Percentiles rank a stretch among this genome's conserved stretches.
phyloP scores from a whole-genome alignment of 768 basidiomycete species.

The Lactifluus piperatus region DNA sequence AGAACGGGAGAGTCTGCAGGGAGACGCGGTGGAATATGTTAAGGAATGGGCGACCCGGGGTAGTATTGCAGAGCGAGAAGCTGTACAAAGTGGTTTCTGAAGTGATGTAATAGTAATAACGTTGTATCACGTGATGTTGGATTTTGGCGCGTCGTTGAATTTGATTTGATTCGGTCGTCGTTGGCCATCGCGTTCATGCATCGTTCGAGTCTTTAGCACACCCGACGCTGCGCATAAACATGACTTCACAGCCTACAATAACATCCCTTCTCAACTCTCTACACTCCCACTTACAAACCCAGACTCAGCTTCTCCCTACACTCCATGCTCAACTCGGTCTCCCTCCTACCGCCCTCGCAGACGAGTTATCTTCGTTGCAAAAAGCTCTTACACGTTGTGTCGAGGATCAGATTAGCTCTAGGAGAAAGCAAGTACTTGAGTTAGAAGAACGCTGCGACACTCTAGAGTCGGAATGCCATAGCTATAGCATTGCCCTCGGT shows the following conservation, averaged over 20 bases:
- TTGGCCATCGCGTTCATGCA: background rate
- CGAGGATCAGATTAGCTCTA: slow-evolving; percentile 57
- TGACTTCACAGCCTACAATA: slow-evolving; percentile 26
- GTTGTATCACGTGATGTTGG: slow-evolving; percentile 18
- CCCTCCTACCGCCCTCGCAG: slow-evolving; percentile 68
- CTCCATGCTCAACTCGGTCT: slow-evolving; percentile 81
- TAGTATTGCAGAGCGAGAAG: slow-evolving; percentile 54
- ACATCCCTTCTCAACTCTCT: slow-evolving; percentile 69
- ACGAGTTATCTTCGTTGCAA: slow-evolving; percentile 69
- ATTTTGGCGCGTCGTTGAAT: background rate
- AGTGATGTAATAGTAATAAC: background rate
- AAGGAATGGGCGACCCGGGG: slow-evolving; percentile 63
- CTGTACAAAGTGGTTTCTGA: slow-evolving; percentile 49
- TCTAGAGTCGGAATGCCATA: slow-evolving; percentile 55
- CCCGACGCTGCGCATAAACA: background rate
- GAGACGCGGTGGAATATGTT: slow-evolving; percentile 29
- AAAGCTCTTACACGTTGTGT: slow-evolving; percentile 68
- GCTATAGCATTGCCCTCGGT: slow-evolving; percentile 63
- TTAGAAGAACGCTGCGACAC: slow-evolving; percentile 57
- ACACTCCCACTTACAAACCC: slow-evolving; percentile 68
- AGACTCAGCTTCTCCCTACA: slow-evolving; percentile 74
- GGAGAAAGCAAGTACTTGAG: slow-evolving; percentile 68
- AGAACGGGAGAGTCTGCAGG: slow-evolving; percentile 10
- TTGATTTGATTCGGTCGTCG: too few relatives aligned
- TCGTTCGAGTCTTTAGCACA: background rate